Base-by-base conservation (phyloP, 2,329 filamentous ascomycete genomes). In the Nigrospora sphaerica region DNA sequence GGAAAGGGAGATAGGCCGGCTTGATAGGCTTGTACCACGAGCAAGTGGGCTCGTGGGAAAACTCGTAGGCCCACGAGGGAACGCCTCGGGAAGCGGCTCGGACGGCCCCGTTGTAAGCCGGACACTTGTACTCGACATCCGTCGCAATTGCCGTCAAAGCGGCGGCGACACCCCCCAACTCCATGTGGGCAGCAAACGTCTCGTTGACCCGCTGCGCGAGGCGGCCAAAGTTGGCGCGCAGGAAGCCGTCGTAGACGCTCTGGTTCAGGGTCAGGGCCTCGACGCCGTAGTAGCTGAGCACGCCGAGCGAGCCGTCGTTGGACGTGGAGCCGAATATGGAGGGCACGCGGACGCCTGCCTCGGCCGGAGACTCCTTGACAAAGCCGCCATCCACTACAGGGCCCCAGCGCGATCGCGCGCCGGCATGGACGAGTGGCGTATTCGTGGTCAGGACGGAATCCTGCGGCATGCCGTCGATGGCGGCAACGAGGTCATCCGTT, bases 271-370 rank as follows among this genome's bases (percentile, higher is more conserved):
- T 14, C 12, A 50, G 7, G 2, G 48, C 49, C 10, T 31, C 46
- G 11, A 28, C 39, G n/a, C 46, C 48, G 42, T 56, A 59, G 12
- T 19, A 23, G n/a, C 39, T 45, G 9, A 60, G 46, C 13, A 57
- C 47, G 46, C 61, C 58, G 16, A 62, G 45, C n/a, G 57, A 48
- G 11, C 53, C 57, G 14, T 62, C 59, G 31, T 52, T 34, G 3
- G 52, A 28, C 37, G 48, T 57, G 28, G 52, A 53, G 4, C 59
- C 60, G 13, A 60, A 41, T 31, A 64, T 58, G 18, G 57, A 47
- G 12, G 62, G 62, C 3, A 64, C 56, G 19, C 52, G 50, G 35
- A 55, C n/a, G 1, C 60, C 61, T 3, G 47, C 50, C 2, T 48
- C 42, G 12, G 52, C 50, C 2, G 62, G 60, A 28, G 60, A 53